phyloP scores from a whole-genome alignment of 805 yeast genomes.

The Lachancea lanzarotensis region DNA sequence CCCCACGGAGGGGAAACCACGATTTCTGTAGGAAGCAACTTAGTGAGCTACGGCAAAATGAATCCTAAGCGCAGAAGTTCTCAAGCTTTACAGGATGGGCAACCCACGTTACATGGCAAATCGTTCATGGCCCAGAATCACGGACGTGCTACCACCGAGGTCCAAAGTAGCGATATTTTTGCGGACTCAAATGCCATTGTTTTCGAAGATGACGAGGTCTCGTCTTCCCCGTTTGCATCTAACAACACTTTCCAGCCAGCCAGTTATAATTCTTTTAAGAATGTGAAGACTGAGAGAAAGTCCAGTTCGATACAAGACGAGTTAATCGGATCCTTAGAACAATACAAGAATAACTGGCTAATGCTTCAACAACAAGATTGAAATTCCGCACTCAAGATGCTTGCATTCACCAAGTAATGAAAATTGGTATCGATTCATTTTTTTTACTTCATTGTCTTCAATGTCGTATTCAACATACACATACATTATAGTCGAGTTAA shows the following conservation, averaged over 20 bases:
- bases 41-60: conserved; percentile 16
- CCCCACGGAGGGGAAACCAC: conserved; percentile 19
- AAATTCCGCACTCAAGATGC: neutral
- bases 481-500: neutral
- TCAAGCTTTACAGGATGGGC: neutral
- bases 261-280: conserved; percentile 7
- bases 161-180: conserved; percentile 26
- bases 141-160: conserved; percentile 23
- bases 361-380: conserved; percentile 31
- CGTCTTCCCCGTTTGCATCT: conserved; percentile 17
- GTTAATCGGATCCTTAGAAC: conserved; percentile 32
- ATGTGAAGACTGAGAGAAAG: conserved; percentile 21
- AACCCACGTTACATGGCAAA: neutral
- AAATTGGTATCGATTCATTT: neutral
- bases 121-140: conserved; percentile 17
- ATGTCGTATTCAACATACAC: neutral
- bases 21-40: conserved; percentile 19
- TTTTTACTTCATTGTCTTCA: neutral
- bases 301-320: conserved; percentile 30
- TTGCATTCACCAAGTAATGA: conserved; percentile 3
- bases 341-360: conserved; percentile 34
- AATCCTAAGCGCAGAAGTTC: conserved; percentile 7
- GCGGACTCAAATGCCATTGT: conserved; percentile 26
- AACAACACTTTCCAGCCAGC: conserved; percentile 12
- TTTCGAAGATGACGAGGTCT: conserved; percentile 26